A percentile compares a stretch with the other conserved stretches of the same genome.
These are phyloP conservation scores for Tylopilus vinaceipallidus DNA, from an alignment of 768 basidiomycete genomes.

Conservation along the genomic window DNA sequence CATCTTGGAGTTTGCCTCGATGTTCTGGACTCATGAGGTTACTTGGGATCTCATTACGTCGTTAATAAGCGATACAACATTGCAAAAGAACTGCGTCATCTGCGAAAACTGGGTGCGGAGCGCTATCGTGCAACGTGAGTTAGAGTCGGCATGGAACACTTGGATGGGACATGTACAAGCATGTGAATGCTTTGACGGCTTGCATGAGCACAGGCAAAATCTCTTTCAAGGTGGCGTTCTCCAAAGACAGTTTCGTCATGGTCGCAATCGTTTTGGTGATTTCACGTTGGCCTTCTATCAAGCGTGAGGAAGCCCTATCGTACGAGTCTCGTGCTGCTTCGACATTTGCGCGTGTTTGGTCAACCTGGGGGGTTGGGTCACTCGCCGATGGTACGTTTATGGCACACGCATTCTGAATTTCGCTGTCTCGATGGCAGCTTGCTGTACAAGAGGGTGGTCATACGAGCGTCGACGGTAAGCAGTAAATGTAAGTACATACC, in stretches of 20 bases:
- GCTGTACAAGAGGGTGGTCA: not conserved
- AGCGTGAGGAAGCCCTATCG: conserved; percentile 8
- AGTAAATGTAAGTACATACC: not conserved
- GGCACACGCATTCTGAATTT: conserved; percentile 10
- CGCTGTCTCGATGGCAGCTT: conserved; percentile 11
- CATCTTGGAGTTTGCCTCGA: conserved; percentile 16
- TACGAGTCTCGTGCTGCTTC: conserved; percentile 18
- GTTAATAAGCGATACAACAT: conserved; percentile 17
- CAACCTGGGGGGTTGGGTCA: conserved; percentile 5
- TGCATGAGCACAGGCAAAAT: conserved; percentile 17
- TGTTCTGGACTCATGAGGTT: conserved; percentile 12
- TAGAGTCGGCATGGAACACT: not conserved
- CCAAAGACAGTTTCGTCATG: conserved; percentile 19
- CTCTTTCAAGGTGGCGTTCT: conserved; percentile 19
- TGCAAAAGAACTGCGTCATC: conserved; percentile 17
- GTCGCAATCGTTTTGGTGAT: conserved; percentile 18
- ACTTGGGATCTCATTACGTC: conserved; percentile 22
- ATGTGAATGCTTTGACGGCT: conserved; percentile 18
- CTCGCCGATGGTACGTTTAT: not conserved
- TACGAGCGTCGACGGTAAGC: not conserved
- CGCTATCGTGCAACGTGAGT: not conserved
- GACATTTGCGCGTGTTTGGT: conserved; percentile 22
- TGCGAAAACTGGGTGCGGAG: conserved; percentile 21
- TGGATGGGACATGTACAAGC: not conserved
- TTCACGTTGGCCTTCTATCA: conserved; percentile 20